Percentiles rank a stretch among this genome's conserved stretches.
Evolutionary conservation across 2,329 filamentous ascomycete species (phyloP).

Genomic region (Stemphylium vesicarium): DNA sequence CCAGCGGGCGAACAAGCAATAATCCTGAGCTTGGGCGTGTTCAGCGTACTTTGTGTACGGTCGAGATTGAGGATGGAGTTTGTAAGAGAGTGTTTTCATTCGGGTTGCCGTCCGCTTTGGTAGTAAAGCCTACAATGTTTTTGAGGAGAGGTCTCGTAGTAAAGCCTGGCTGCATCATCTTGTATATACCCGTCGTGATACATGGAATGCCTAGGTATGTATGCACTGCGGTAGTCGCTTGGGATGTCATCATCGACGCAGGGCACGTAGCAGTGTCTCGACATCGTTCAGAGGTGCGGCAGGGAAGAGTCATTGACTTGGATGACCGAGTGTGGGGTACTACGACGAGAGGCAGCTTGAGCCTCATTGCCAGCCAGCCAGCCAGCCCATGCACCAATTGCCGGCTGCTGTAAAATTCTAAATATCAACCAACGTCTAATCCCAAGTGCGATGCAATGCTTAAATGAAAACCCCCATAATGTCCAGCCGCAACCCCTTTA

Average conservation of each 20-base stretch:
- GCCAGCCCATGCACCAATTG: not conserved
- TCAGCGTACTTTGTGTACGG: not conserved
- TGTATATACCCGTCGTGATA: no score
- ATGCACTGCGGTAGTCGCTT: not conserved
- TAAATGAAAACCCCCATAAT: no score
- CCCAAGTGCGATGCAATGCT: not conserved
- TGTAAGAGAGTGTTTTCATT: not conserved
- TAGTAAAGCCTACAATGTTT: no score
- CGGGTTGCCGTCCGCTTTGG: no score
- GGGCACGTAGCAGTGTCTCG: not conserved
- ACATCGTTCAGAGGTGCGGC: not conserved
- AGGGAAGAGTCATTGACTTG: not conserved
- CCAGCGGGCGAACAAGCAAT: not conserved
- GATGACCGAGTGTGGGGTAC: conserved; percentile 2
- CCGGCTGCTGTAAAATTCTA: no score
- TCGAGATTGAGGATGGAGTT: not conserved
- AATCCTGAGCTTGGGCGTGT: not conserved
- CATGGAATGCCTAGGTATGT: no score
- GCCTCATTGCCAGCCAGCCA: not conserved
- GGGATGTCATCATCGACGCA: not conserved
- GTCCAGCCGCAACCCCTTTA: not conserved
- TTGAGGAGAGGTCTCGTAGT: no score
- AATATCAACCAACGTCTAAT: no score
- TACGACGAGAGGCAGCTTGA: not conserved
- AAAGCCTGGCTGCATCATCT: no score